These are phyloP conservation scores for Lizonia empirigonia DNA, from an alignment of 2,329 filamentous ascomycete genomes.

Conservation along the genomic window DNA sequence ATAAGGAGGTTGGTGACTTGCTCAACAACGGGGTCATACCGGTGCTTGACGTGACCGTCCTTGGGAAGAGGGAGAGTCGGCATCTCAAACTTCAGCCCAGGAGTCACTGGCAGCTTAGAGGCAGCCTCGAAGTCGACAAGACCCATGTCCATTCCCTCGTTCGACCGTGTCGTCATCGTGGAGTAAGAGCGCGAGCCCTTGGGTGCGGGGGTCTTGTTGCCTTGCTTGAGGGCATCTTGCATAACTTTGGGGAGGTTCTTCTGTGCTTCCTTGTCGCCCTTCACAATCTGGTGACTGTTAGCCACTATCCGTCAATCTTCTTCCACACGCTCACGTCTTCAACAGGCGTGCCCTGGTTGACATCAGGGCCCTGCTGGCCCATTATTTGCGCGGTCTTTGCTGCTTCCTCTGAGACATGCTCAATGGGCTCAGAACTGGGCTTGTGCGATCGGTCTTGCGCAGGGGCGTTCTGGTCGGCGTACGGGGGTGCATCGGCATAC, in stretches of 20 bases:
- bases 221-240: conserved; percentile 63
- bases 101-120: conserved; percentile 26
- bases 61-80: conserved; percentile 70
- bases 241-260: conserved; percentile 71
- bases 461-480: conserved; percentile 42
- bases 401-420: conserved; percentile 69
- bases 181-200: conserved; percentile 62
- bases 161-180: conserved; percentile 49
- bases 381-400: conserved; percentile 64
- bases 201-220: conserved; percentile 46
- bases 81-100: conserved; percentile 78
- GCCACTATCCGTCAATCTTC: too few species aligned
- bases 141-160: conserved; percentile 37
- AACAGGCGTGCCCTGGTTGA: conserved; percentile 69
- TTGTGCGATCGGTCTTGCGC: conserved; percentile 38
- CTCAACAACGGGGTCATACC: conserved; percentile 83
- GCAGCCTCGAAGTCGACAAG: conserved; percentile 34
- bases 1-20: conserved; percentile 92
- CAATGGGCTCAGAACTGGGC: conserved; percentile 50
- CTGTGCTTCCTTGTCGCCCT: conserved; percentile 65
- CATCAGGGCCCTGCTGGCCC: conserved; percentile 63
- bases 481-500: conserved; percentile 34
- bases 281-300: conserved; percentile 59
- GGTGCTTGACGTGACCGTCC: conserved; percentile 70
- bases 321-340: conserved; percentile 64